Conservation (phyloP, 2,329 filamentous ascomycete species). For the Hymenoscyphus linearis region DNA sequence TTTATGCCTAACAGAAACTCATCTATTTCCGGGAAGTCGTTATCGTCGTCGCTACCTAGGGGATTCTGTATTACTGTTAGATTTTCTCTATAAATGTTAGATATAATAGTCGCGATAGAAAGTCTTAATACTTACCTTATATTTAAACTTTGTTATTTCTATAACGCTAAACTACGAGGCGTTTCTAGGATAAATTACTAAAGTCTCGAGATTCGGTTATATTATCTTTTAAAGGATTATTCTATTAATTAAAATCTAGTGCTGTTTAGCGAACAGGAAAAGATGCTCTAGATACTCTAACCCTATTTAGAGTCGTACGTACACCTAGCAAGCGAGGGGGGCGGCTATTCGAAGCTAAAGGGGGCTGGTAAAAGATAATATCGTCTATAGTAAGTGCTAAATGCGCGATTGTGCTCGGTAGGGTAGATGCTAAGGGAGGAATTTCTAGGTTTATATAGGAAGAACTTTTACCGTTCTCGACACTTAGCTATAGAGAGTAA, state of each 20-base stretch:
- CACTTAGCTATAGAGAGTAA: no score
- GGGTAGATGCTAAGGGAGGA: no score
- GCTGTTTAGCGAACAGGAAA: slow-evolving; percentile 10
- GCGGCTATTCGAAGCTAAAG: slow-evolving; percentile 6
- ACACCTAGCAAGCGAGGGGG: slow-evolving; percentile 9
- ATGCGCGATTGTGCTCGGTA: no score
- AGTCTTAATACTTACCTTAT: slow-evolving; percentile 14
- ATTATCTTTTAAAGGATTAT: slow-evolving; percentile 1
- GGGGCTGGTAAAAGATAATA: slow-evolving; percentile 12
- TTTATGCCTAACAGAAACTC: slow-evolving; percentile 12
- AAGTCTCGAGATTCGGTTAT: slow-evolving; percentile 5
- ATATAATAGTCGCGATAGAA: slow-evolving; percentile 7
- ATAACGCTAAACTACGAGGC: no score
- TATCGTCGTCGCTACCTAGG: slow-evolving; percentile 10
- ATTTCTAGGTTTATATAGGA: no score
- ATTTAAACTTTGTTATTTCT: slow-evolving; percentile 7
- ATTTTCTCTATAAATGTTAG: slow-evolving; percentile 12
- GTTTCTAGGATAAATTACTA: slow-evolving; percentile 9
- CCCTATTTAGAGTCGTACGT: slow-evolving; percentile 5
- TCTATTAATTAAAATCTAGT: slow-evolving; percentile 5
- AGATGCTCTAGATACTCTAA: slow-evolving; percentile 6
- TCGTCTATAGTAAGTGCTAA: no score
- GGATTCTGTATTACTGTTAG: slow-evolving; percentile 13
- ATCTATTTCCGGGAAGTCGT: slow-evolving; percentile 12
- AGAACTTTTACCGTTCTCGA: no score